Conservation (phyloP, 2,329 filamentous ascomycete species). For the Pseudogymnoascus sp. region DNA sequence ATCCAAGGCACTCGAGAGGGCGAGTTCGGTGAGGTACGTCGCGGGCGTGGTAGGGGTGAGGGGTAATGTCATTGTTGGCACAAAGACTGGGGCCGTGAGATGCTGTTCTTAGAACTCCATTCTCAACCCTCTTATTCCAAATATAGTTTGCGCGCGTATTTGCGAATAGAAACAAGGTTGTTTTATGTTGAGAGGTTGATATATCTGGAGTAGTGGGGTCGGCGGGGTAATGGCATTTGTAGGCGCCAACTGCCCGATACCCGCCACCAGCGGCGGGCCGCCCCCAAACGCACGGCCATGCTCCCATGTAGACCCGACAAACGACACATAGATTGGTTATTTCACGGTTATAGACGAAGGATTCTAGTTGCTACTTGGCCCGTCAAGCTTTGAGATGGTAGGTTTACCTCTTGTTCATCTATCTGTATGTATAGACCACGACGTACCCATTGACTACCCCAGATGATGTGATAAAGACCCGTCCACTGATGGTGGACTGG, state of each 20-base stretch:
- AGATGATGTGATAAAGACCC: background rate
- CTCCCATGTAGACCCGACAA: background rate
- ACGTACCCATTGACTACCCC: background rate
- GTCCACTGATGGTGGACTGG: background rate
- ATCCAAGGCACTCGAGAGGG: background rate
- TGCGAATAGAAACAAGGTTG: background rate
- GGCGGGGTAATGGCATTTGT: conserved; percentile 6
- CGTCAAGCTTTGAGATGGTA: background rate
- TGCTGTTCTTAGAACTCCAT: background rate
- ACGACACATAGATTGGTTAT: background rate
- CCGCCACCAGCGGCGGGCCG: background rate
- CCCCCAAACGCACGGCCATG: background rate
- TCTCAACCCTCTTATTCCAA: background rate
- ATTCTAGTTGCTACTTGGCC: background rate
- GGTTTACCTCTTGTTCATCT: background rate
- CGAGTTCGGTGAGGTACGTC: background rate
- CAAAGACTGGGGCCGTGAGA: background rate
- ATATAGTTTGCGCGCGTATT: background rate
- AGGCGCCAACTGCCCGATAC: background rate
- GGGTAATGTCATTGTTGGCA: background rate
- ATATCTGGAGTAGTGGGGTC: background rate
- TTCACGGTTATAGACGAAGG: background rate
- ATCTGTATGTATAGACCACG: background rate
- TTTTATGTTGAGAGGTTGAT: background rate
- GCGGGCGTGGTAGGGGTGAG: background rate